Evolutionary conservation across 306 rosid species (phyloP), one percentile per base, ranked within the genome.

Genomic region (Geum urbanum): DNA sequence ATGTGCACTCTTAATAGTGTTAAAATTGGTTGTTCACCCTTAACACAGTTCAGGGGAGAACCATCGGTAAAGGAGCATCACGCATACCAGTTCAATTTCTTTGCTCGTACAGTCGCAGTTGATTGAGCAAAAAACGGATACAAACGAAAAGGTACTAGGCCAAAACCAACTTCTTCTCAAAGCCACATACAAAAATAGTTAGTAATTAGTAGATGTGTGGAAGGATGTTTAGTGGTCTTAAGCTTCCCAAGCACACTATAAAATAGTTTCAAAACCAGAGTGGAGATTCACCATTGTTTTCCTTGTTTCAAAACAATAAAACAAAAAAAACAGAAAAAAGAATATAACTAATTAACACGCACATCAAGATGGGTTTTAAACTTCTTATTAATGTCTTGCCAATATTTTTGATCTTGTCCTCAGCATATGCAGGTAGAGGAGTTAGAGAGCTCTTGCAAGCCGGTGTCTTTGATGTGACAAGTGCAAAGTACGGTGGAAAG

Each of bases 401-500:
- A 4, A 54, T 54, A 54, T 35, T 54, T 9, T 8, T 54, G 60
- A 35, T 24, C 35, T 9, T 54, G 5, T 54, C 37, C 60, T 3
- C 35, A 14, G 22, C 60, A 54, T 54, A 32, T 4, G 37, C 60
- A 8, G 10, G 35, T 54, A 20, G 59, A 54, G 4, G 59, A 54
- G 4, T 35, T 8, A 54, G 37, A 35, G 35, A 20, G 7, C 60
- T 20, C 22, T 19, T 9, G 22, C 7, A 7, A 2, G 18, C 12
- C 8, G 40, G 7, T 24, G 62, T 5, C 9, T 71, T 63, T 22
- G 71, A 78, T 15, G 41, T 82, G 12, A 60, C 66, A 8, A 70
- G 19, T 43, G 49, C 53, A 2, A 63, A 18, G 1, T 82, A 66
- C 57, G 78, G 78, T 19, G 86, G 69, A 47, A 60, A 66, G 15